Base-by-base conservation (phyloP, 1,284 basidiomycete genomes). In the Apiotrichum mycotoxinovorans region DNA sequence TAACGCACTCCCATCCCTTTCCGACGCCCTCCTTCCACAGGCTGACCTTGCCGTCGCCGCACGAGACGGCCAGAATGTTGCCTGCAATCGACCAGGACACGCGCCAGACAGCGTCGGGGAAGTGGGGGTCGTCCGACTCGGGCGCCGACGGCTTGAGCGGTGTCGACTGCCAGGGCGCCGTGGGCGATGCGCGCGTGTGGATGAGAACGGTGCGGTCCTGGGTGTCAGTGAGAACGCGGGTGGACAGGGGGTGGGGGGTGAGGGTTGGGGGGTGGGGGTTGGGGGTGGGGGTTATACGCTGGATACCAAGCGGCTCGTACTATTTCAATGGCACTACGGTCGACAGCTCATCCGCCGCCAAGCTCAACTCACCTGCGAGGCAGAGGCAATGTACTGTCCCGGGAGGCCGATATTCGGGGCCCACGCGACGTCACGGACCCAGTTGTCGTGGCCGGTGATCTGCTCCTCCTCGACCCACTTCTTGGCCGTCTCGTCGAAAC, bases 11-110 rank as follows among this genome's bases (percentile, higher is more conserved):
- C 91, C 95, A 98, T 23, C 83, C 81, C 75, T 94, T 93, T 84
- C 91, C 92, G 69, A 97, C 79, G 73, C 91, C 95, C 80, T 98
- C 95, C 80, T 98, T 98, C 95, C 94, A 98, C 53, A 98, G 80
- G 15, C 89, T 93, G 30, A 98, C 93, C 79, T 97, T 97, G 26
- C 96, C 95, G 75, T 98, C 96, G 17, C 94, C 95, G 77, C 93
- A 96, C 75, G 91, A 95, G 40, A 98, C 96, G 0, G 95, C 94
- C 47, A 98, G 82, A 54, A 98, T 85, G 71, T 98, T 98, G 22
- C 96, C 95, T 3, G 93, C 91, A 46, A 98, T 83, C 67, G 91
- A 94, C 95, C 95, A 98, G 56, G 89, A 92, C 34, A 97, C 91
- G 35, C 93, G 85, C 95, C 95, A 98, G 20, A 98, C 93, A 4